Conservation (phyloP, 2,329 filamentous ascomycete genomes). For the Colletotrichum scovillei region DNA sequence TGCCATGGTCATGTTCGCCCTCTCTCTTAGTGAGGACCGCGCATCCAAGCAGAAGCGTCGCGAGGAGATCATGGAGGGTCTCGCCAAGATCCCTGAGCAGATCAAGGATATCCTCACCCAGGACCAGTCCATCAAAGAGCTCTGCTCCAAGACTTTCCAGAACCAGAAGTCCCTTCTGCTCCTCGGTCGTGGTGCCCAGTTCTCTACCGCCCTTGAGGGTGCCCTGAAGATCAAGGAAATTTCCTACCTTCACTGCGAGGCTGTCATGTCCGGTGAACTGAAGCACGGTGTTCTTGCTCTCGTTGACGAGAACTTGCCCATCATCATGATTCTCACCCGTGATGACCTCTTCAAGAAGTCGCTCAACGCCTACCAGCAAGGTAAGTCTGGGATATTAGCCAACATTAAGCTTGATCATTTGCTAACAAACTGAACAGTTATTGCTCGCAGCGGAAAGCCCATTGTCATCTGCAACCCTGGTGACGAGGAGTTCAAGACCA, state of each 20-base stretch:
- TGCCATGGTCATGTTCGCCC: slow-evolving; percentile 99
- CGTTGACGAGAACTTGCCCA: slow-evolving; percentile 97
- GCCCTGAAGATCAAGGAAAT: slow-evolving; percentile 99
- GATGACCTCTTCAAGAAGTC: slow-evolving; percentile 98
- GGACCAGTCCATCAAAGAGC: slow-evolving; percentile 92
- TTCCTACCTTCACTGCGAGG: slow-evolving; percentile 98
- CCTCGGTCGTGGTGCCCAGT: slow-evolving; percentile 94
- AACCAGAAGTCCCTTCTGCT: slow-evolving; percentile 96
- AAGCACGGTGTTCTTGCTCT: slow-evolving; percentile 98
- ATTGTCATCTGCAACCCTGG: slow-evolving; percentile 97
- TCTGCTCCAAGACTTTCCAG: slow-evolving; percentile 94
- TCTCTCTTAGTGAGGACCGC: slow-evolving; percentile 95
- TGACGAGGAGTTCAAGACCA: slow-evolving; percentile 89
- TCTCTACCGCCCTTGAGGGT: slow-evolving; percentile 95
- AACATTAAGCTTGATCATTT: neutral
- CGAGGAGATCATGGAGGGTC: slow-evolving; percentile 95
- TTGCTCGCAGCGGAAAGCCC: slow-evolving; percentile 93
- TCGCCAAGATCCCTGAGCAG: slow-evolving; percentile 87
- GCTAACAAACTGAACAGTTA: slow-evolving; percentile 67
- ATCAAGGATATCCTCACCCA: slow-evolving; percentile 93
- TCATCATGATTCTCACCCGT: slow-evolving; percentile 99
- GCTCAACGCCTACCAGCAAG: slow-evolving; percentile 99
- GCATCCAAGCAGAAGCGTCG: slow-evolving; percentile 93
- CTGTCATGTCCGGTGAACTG: slow-evolving; percentile 99
- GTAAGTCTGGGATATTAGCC: slow-evolving; percentile 59